These are phyloP conservation scores for Endocalyx cinctus DNA, from an alignment of 2,329 filamentous ascomycete genomes.

Conservation along the genomic window DNA sequence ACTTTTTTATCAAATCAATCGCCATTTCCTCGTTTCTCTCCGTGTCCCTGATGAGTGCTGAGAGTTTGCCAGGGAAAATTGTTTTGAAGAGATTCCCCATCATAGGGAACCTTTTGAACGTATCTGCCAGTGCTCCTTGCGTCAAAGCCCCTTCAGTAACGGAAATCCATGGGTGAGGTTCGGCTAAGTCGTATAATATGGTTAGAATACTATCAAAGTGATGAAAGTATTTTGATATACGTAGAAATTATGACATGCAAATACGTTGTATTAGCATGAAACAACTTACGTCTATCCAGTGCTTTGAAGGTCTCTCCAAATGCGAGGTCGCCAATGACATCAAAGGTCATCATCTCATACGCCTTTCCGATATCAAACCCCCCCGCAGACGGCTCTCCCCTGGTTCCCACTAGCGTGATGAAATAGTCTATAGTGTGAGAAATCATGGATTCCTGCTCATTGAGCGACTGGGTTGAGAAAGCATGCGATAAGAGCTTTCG, in stretches of 20 bases:
- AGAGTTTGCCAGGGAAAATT: no score
- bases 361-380: neutral
- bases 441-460: neutral
- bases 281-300: neutral
- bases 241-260: no score
- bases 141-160: neutral
- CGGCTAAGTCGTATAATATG: neutral
- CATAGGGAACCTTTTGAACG: no score
- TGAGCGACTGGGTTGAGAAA: neutral
- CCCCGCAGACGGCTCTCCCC: no score
- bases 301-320: neutral
- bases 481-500: neutral
- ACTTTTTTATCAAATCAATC: neutral
- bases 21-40: no score
- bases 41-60: no score
- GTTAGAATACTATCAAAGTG: no score
- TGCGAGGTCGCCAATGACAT: neutral
- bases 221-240: no score
- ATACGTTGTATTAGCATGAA: no score
- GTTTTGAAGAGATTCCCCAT: no score
- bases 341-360: neutral
- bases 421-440: neutral
- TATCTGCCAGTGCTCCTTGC: no score
- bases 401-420: neutral
- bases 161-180: neutral